Conservation (phyloP, 805 yeast genomes). For the Scheffersomyces coipomensis region DNA sequence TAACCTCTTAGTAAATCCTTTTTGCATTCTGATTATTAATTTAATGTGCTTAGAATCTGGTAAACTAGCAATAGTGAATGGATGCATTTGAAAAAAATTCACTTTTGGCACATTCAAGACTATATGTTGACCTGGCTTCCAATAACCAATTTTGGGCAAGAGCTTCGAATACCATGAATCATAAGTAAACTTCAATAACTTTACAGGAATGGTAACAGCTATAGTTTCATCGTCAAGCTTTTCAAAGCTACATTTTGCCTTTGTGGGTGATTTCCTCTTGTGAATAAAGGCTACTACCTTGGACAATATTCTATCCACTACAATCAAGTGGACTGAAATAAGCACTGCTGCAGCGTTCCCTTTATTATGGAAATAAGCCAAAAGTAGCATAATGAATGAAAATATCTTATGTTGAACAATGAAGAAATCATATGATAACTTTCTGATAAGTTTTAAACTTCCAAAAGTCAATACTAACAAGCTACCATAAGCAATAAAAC, state of each 20-base stretch:
- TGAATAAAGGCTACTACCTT: conserved; percentile 31
- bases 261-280: conserved; percentile 33
- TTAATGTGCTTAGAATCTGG: conserved; percentile 37
- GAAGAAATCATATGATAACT: conserved; percentile 42
- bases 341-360: conserved; percentile 31
- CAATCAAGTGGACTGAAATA: conserved; percentile 42
- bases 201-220: conserved; percentile 36
- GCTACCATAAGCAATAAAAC: conserved; percentile 42
- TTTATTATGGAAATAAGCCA: conserved; percentile 41
- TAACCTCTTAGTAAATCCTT: conserved; percentile 43
- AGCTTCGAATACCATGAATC: conserved; percentile 24
- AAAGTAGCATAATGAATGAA: conserved; percentile 40
- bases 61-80: conserved; percentile 45
- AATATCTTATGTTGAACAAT: conserved; percentile 42
- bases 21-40: conserved; percentile 37
- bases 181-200: conserved; percentile 12
- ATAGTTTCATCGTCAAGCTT: conserved; percentile 42
- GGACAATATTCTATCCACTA: conserved; percentile 36
- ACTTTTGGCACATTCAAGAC: conserved; percentile 40
- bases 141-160: conserved; percentile 36
- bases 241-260: conserved; percentile 35
- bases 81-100: conserved; percentile 41
- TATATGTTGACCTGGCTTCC: conserved; percentile 51
- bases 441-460: conserved; percentile 32
- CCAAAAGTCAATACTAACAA: conserved; percentile 37